phyloP scores from a whole-genome alignment of 2,329 filamentous ascomycete genomes.

The Shiraia bambusicola region DNA sequence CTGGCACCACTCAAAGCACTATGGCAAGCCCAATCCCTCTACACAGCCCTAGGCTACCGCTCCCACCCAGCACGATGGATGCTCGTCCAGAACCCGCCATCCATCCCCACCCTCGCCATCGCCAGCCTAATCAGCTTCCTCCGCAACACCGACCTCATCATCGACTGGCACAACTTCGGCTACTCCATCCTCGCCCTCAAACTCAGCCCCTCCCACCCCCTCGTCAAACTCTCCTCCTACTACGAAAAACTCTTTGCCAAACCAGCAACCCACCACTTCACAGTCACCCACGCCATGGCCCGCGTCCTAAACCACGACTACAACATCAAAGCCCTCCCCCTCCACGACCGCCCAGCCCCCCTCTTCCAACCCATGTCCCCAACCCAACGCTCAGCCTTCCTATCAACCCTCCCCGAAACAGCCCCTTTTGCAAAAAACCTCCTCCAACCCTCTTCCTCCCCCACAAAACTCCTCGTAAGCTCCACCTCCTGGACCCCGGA shows the following conservation, averaged over 20 bases:
- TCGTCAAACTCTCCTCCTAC: slow-evolving; percentile 73
- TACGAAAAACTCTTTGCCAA: slow-evolving; percentile 77
- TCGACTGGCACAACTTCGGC: slow-evolving; percentile 99
- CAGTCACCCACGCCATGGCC: slow-evolving; percentile 88
- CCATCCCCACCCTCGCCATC: slow-evolving; percentile 84
- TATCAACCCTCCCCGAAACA: slow-evolving; percentile 67
- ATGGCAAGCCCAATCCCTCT: slow-evolving; percentile 75
- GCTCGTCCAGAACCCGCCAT: slow-evolving; percentile 90
- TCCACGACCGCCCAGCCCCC: slow-evolving; percentile 72
- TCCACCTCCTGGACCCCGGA: slow-evolving; percentile 97
- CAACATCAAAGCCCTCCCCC: slow-evolving; percentile 61
- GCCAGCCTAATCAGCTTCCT: slow-evolving; percentile 71
- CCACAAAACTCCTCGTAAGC: slow-evolving; percentile 74
- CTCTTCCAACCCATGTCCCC: slow-evolving; percentile 72
- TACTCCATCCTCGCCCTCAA: slow-evolving; percentile 83
- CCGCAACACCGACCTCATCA: slow-evolving; percentile 77
- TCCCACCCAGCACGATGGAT: slow-evolving; percentile 79
- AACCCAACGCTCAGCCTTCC: slow-evolving; percentile 53
- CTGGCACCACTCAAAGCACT: slow-evolving; percentile 82
- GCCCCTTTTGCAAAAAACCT: slow-evolving; percentile 61
- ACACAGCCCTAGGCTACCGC: slow-evolving; percentile 70
- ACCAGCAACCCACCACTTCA: slow-evolving; percentile 72
- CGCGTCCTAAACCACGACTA: slow-evolving; percentile 69
- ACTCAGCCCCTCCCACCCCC: slow-evolving; percentile 63
- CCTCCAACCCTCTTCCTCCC: slow-evolving; percentile 48